Conservation (phyloP, 2,329 filamentous ascomycete genomes). For the Monosporascus sp. region DNA sequence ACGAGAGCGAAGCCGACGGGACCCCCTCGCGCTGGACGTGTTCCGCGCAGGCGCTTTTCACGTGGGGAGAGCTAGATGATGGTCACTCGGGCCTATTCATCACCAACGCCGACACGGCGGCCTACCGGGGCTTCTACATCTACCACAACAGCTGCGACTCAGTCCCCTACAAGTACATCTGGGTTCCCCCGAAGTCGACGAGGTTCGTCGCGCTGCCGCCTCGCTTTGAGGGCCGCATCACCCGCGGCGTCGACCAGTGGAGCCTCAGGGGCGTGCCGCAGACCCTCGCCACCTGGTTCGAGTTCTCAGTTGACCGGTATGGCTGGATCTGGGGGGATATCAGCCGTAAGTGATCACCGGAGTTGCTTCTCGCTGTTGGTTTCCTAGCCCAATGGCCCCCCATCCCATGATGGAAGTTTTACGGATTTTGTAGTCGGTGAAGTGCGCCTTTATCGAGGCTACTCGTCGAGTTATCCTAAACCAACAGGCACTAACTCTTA, state of each 20-base stretch:
- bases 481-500: too few species aligned
- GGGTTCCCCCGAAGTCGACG: slow-evolving; percentile 15
- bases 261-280: slow-evolving; percentile 20
- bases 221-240: slow-evolving; percentile 20
- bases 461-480: too few species aligned
- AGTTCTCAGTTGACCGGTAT: slow-evolving; percentile 17
- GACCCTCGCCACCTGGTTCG: slow-evolving; percentile 21
- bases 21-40: slow-evolving; percentile 8
- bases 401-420: too few species aligned
- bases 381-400: too few species aligned
- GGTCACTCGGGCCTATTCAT: slow-evolving; percentile 11
- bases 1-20: not conserved
- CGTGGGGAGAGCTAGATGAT: slow-evolving; percentile 14
- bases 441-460: too few species aligned
- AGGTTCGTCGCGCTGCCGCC: slow-evolving; percentile 20
- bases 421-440: too few species aligned
- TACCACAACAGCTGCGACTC: slow-evolving; percentile 24
- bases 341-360: slow-evolving; percentile 1
- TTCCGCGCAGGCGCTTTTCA: slow-evolving; percentile 6
- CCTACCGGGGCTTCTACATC: slow-evolving; percentile 15
- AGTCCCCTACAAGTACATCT: slow-evolving; percentile 23
- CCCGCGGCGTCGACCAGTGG: slow-evolving; percentile 18
- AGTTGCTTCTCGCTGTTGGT: too few species aligned
- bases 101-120: slow-evolving; percentile 11
- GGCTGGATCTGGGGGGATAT: slow-evolving; percentile 20